These are phyloP conservation scores for Friedmanniomyces endolithicus DNA, from an alignment of 495 filamentous ascomycete species.

Conservation along the genomic window DNA sequence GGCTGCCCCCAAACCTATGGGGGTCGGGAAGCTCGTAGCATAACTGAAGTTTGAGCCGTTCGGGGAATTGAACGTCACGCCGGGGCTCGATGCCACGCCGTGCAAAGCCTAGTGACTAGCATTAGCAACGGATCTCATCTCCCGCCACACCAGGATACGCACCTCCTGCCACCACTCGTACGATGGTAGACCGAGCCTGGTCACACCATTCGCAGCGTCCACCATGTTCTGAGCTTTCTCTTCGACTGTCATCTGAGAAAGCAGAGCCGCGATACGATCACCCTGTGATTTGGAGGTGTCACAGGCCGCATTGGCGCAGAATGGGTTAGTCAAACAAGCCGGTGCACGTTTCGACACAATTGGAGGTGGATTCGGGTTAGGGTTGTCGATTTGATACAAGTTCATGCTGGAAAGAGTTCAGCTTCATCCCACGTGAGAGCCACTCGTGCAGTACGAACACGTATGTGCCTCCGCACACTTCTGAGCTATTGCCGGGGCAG, in stretches of 20 bases:
- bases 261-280: slow-evolving; percentile 14
- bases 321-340: slow-evolving; percentile 8
- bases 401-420: background rate
- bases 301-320: slow-evolving; percentile 14
- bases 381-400: slow-evolving; percentile 8
- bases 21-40: slow-evolving; percentile 51
- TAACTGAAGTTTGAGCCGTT: slow-evolving; percentile 36
- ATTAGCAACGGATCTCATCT: background rate
- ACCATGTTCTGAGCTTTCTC: slow-evolving; percentile 15
- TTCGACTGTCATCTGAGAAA: slow-evolving; percentile 10
- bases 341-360: slow-evolving; percentile 1
- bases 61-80: slow-evolving; percentile 37
- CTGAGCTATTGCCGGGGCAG: slow-evolving; percentile 1
- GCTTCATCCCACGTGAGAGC: background rate
- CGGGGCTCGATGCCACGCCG: slow-evolving; percentile 39
- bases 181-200: slow-evolving; percentile 42
- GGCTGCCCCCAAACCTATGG: slow-evolving; percentile 47
- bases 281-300: slow-evolving; percentile 11
- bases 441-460: background rate
- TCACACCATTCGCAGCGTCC: slow-evolving; percentile 32
- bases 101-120: slow-evolving; percentile 39
- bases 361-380: slow-evolving; percentile 12
- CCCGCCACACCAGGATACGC: background rate
- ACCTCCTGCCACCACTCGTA: slow-evolving; percentile 41
- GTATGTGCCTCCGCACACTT: slow-evolving; percentile 4